These are phyloP conservation scores for Eimeria praecox DNA, from an alignment of 169 alveolate genomes.

Conservation along the genomic window DNA sequence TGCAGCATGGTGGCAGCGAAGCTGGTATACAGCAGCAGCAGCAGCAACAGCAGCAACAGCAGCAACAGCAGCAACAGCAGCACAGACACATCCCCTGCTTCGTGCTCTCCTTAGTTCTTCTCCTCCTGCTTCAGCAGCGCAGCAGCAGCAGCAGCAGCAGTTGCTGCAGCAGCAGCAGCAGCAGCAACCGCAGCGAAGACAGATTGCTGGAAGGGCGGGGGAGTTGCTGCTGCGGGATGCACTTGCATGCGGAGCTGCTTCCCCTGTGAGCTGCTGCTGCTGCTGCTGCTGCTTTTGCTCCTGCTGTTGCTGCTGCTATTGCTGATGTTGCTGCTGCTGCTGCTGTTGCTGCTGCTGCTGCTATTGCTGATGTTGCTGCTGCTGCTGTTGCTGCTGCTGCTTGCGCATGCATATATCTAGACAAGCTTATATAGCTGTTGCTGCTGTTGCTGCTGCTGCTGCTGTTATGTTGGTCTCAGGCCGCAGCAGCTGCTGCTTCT, in stretches of 20 bases:
- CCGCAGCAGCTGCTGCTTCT: conserved; percentile 12
- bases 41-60: conserved; percentile 38
- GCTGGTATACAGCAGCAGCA: conserved; percentile 43
- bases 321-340: conserved; percentile 13
- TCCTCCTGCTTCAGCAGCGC: background rate
- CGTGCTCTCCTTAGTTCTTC: background rate
- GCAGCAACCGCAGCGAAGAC: background rate
- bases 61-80: conserved; percentile 44
- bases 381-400: conserved; percentile 20
- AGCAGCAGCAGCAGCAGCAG: background rate
- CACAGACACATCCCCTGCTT: background rate
- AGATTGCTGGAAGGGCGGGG: background rate
- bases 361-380: conserved; percentile 20
- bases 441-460: conserved; percentile 39
- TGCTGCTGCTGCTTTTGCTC: conserved; percentile 47
- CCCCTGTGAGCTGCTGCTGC: conserved; percentile 34
- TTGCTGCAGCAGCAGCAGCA: conserved; percentile 16
- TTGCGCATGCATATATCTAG: background rate
- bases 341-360: background rate
- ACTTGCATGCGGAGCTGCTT: conserved; percentile 42
- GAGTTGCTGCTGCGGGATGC: conserved; percentile 59
- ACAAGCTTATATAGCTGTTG: background rate
- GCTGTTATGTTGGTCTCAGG: no score
- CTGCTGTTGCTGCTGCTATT: conserved; percentile 49
- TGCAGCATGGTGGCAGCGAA: background rate